Evolutionary conservation across 2,329 filamentous ascomycete species (phyloP).

Genomic region (Capronia americana): DNA sequence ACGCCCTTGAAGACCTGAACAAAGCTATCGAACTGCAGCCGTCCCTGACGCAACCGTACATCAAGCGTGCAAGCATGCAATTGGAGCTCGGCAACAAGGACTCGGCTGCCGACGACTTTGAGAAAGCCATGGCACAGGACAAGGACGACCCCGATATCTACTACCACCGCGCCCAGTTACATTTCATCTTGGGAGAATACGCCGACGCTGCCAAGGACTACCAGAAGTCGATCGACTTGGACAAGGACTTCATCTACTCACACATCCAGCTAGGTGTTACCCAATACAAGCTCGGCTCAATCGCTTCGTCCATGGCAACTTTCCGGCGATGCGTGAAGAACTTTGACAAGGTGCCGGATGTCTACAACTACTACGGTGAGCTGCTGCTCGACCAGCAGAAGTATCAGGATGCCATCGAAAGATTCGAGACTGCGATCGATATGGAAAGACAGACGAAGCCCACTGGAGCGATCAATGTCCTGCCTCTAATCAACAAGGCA

Average conservation of each 20-base stretch:
- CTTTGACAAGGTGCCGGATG: constrained; percentile 93
- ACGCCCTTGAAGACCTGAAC: constrained; percentile 83
- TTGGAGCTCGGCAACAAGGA: constrained; percentile 88
- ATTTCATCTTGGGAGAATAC: constrained; percentile 96
- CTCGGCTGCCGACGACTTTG: constrained; percentile 87
- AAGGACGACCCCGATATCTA: constrained; percentile 93
- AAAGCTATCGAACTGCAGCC: constrained; percentile 92
- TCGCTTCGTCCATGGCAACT: constrained; percentile 97
- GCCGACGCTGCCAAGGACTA: constrained; percentile 96
- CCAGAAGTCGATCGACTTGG: constrained; percentile 97
- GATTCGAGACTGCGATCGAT: constrained; percentile 98
- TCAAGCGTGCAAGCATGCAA: constrained; percentile 98
- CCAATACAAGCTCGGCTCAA: constrained; percentile 99
- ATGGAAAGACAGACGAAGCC: constrained; percentile 96
- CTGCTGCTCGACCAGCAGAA: constrained; percentile 95
- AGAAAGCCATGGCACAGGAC: constrained; percentile 82
- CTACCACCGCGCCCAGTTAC: constrained; percentile 97
- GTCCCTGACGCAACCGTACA: constrained; percentile 90
- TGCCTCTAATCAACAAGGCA: constrained; percentile 98
- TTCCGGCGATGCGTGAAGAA: constrained; percentile 98
- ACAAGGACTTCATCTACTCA: constrained; percentile 96
- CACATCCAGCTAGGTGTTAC: constrained; percentile 99
- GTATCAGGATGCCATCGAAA: constrained; percentile 92
- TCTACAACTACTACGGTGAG: constrained; percentile 99
- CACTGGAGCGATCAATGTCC: constrained; percentile 87